Evolutionary conservation across 257 asterid species (phyloP), one percentile per base, ranked within the genome.

Genomic region (Ehretia macrophylla): DNA sequence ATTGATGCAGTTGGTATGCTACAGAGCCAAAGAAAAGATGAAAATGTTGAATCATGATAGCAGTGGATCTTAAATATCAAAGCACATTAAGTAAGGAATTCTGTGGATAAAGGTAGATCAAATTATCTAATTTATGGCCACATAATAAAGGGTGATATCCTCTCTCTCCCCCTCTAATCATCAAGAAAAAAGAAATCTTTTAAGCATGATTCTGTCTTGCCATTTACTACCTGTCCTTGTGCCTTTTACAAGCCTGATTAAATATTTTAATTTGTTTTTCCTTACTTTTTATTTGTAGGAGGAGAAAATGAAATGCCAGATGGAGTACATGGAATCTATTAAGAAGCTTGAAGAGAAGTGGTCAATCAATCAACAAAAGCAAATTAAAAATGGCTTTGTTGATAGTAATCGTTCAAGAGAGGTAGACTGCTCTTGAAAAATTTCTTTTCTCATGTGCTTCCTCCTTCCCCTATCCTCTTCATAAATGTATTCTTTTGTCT

Each of bases 241-340:
- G 35, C 4, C 35, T 27, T n/a, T 27, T 27, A 27, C 35, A 27
- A n/a, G 35, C 35, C 6, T 27, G 4, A 44, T 55, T 53, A 20
- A 66, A 46, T 58, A 3, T 21, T 23, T 14, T 21, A 32, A 18
- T 17, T 52, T 22, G n/a, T n/a, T n/a, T n/a, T n/a, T n/a, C n/a
- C n/a, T n/a, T n/a, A n/a, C n/a, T n/a, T 55, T 67, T 59, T 61
- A 58, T 46, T 49, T 61, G 72, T 68, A 94, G 99, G 96, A 85
- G 83, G 99, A 87, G 79, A 94, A 87, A 75, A 84, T 83, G 51
- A 90, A 87, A 79, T 94, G 97, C 58, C 99, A 90, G 81, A 78
- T 94, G 97, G 97, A 94, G 69, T 94, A 90, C 76, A 83, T 90
- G 95, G 86, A 90, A 72, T 90, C 99, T 52, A 94, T 94, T 68